A percentile compares a stretch with the other conserved stretches of the same genome.
phyloP scores from a whole-genome alignment of 2,329 filamentous ascomycete species.

The Botrytis galanthina region DNA sequence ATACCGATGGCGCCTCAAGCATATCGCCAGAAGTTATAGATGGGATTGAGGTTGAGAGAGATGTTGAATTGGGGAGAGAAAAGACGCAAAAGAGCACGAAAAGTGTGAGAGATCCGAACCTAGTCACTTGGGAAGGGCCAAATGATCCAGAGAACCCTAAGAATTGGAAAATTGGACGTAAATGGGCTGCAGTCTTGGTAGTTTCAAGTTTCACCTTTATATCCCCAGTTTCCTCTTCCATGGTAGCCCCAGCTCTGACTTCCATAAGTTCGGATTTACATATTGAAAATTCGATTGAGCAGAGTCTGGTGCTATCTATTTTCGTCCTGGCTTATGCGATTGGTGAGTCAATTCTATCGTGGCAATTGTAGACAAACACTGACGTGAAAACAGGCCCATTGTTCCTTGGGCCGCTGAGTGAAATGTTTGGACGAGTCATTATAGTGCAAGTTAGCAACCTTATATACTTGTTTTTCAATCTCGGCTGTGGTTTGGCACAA shows the following conservation, averaged over 20 bases:
- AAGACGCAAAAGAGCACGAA: constrained; percentile 25
- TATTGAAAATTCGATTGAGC: constrained; percentile 48
- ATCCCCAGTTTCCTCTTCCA: constrained; percentile 51
- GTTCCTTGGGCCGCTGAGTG: constrained; percentile 61
- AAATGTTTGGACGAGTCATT: constrained; percentile 47
- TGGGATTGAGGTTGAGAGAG: constrained; percentile 31
- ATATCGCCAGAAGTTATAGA: constrained; percentile 31
- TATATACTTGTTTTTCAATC: constrained; percentile 54
- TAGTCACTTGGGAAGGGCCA: constrained; percentile 33
- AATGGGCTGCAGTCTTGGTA: constrained; percentile 51
- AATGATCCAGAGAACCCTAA: constrained; percentile 35
- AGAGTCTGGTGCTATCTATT: constrained; percentile 46
- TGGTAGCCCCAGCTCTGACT: constrained; percentile 52
- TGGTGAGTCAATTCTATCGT: not conserved
- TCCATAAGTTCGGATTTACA: constrained; percentile 54
- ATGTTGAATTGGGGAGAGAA: constrained; percentile 31
- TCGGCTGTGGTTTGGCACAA: constrained; percentile 49
- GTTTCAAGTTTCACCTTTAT: constrained; percentile 48
- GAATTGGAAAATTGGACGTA: constrained; percentile 36
- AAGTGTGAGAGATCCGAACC: constrained; percentile 31
- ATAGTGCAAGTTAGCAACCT: constrained; percentile 47
- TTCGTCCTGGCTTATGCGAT: constrained; percentile 46
- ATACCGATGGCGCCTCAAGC: constrained; percentile 2
- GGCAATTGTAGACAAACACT: not conserved
- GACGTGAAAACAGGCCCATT: constrained; percentile 43